Evolutionary conservation across 495 filamentous ascomycete genomes (phyloP).

Genomic region (Choiromyces venosus): DNA sequence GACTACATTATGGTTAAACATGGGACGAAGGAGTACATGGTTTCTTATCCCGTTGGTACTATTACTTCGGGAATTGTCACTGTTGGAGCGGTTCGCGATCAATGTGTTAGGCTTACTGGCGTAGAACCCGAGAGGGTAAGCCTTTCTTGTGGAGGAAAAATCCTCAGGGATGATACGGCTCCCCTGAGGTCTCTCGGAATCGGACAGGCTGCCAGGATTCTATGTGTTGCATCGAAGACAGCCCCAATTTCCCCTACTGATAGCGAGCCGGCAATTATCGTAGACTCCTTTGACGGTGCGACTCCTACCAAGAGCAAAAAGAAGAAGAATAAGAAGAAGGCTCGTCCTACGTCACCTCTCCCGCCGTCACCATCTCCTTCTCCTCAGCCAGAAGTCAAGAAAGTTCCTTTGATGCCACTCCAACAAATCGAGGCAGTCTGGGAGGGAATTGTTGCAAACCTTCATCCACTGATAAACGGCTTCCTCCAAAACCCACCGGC

Average conservation of each 20-base stretch:
- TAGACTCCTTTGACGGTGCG: not conserved
- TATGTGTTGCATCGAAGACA: conserved; percentile 22
- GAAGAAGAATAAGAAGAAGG: conserved; percentile 32
- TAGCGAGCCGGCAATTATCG: conserved; percentile 5
- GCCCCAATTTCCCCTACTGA: not conserved
- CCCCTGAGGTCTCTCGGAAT: conserved; percentile 34
- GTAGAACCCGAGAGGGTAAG: conserved; percentile 19
- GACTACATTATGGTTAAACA: conserved; percentile 33
- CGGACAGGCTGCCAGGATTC: conserved; percentile 29
- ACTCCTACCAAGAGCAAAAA: conserved; percentile 30
- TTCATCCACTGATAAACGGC: conserved; percentile 60
- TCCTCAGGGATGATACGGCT: conserved; percentile 35
- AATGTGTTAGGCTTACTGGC: conserved; percentile 15
- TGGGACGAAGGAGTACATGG: conserved; percentile 32
- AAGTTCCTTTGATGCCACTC: conserved; percentile 44
- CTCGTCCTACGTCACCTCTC: not conserved
- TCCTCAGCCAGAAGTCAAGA: conserved; percentile 3
- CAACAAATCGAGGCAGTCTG: conserved; percentile 69
- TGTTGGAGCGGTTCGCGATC: conserved; percentile 26
- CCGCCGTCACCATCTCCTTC: not conserved
- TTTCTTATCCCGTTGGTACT: conserved; percentile 27
- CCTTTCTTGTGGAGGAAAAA: conserved; percentile 31
- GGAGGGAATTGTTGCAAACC: conserved; percentile 58
- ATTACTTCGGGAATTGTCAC: conserved; percentile 28
- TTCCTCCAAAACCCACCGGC: conserved; percentile 62